These are phyloP conservation scores for Aspergillus versicolor DNA, from an alignment of 2,329 filamentous ascomycete species.

Conservation along the genomic window DNA sequence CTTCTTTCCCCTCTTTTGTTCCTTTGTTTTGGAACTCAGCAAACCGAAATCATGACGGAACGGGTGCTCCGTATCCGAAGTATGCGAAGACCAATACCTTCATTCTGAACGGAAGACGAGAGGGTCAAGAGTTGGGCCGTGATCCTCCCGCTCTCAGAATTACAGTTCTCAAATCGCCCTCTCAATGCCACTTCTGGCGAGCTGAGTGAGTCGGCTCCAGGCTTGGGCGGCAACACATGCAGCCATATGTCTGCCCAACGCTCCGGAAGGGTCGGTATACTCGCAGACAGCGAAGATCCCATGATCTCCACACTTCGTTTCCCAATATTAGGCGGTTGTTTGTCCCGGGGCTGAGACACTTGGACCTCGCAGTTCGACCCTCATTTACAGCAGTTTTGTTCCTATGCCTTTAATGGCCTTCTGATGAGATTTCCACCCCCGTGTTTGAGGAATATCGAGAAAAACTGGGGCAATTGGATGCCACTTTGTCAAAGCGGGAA, in stretches of 20 bases:
- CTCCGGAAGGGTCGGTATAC: constrained; percentile 15
- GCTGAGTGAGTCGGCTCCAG: constrained; percentile 15
- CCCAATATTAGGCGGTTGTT: constrained; percentile 19
- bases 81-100: neutral
- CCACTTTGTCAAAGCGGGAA: neutral
- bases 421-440: neutral
- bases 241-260: constrained; percentile 29
- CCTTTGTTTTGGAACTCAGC: too few species aligned
- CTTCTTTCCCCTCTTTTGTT: neutral
- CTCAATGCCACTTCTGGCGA: constrained; percentile 1
- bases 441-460: neutral
- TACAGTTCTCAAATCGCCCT: neutral
- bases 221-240: constrained; percentile 29
- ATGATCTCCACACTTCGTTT: constrained; percentile 20
- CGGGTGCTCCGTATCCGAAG: neutral
- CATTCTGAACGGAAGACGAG: neutral
- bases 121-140: constrained; percentile 9
- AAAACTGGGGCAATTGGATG: neutral
- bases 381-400: neutral
- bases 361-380: neutral
- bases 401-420: neutral
- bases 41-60: neutral
- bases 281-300: constrained; percentile 16
- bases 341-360: neutral
- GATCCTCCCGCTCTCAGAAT: neutral